Evolutionary conservation across 192 early-diverging fungal species (phyloP), one percentile per base, ranked within the genome.

Genomic region (Gryganskiella cystojenkinii): DNA sequence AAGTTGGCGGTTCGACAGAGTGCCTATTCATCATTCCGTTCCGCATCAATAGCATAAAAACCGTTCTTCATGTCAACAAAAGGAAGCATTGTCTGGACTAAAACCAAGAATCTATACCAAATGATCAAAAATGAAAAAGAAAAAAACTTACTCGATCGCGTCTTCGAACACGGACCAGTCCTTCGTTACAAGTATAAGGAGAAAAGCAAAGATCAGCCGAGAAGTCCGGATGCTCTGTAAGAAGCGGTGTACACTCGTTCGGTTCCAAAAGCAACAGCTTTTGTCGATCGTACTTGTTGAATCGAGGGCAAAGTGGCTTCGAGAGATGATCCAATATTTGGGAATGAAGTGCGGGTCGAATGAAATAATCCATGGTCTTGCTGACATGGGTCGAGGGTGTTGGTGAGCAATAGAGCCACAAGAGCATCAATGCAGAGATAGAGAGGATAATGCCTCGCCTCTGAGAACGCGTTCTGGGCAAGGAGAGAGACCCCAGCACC

Each of bases 171-270:
- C 71, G 63, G n/a, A 74, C 64, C 19, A 74, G 58, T 20, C 71
- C 71, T 20, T 74, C 71, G 17, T 74, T 74, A 22, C 71, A 74
- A 3, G 43, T 53, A 61, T 55, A 74, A 17, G 63, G 71, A 19
- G 71, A 74, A 28, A 74, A 74, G 31, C 71, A 74, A 6, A 74
- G 47, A 31, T 74, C 71, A 9, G 51, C 71, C 9, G 71, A 74
- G n/a, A 74, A 74, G 45, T 74, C 71, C 0, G 71, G 71, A 34
- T 74, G 71, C 37, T 66, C 49, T 4, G 71, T 55, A 9, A 45
- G n/a, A 9, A 74, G 8, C 4, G 72, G 59, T 11, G 45, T 75
- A 22, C 72, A 75, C 8, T 75, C 72, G 9, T 56, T 61, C 2
- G 64, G 58, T 22, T 75, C 72, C 5, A 75, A 53, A 25, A 75